Conservation (phyloP, 352 stramenopile genomes). For the Stramenopiles sp. region DNA sequence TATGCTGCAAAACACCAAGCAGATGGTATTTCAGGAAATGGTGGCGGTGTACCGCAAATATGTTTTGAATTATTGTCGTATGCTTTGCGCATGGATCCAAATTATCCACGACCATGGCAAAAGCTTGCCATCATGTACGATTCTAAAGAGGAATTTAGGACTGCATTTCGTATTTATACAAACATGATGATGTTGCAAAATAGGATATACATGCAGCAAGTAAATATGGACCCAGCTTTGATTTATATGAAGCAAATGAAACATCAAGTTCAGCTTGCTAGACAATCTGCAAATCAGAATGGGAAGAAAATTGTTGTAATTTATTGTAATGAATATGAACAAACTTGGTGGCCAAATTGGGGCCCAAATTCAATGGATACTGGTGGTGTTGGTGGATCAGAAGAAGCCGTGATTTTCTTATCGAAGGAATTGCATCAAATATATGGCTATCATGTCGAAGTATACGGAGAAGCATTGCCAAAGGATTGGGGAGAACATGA, state of each 20-base stretch:
- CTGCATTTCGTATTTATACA: neutral
- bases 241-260: neutral
- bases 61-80: neutral
- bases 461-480: slow-evolving; percentile 44
- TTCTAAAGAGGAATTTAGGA: neutral
- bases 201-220: neutral
- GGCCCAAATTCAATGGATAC: slow-evolving; percentile 39
- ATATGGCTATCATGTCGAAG: slow-evolving; percentile 50
- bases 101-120: neutral
- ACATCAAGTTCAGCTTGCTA: neutral
- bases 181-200: slow-evolving; percentile 3
- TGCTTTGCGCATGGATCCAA: neutral
- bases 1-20: neutral
- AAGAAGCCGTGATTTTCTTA: slow-evolving; percentile 69
- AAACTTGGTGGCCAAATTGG: slow-evolving; percentile 65
- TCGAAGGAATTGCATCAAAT: slow-evolving; percentile 40
- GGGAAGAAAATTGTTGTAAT: slow-evolving; percentile 29
- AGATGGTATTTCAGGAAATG: neutral
- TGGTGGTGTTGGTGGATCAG: slow-evolving; percentile 51
- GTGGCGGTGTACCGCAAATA: neutral
- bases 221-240: neutral
- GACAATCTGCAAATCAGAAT: neutral
- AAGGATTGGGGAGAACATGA: slow-evolving; percentile 26
- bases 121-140: neutral
- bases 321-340: slow-evolving; percentile 71